Evolutionary conservation across 2,329 filamentous ascomycete genomes (phyloP), one percentile per base, ranked within the genome.

Genomic region (Pyrenochaeta sp.): DNA sequence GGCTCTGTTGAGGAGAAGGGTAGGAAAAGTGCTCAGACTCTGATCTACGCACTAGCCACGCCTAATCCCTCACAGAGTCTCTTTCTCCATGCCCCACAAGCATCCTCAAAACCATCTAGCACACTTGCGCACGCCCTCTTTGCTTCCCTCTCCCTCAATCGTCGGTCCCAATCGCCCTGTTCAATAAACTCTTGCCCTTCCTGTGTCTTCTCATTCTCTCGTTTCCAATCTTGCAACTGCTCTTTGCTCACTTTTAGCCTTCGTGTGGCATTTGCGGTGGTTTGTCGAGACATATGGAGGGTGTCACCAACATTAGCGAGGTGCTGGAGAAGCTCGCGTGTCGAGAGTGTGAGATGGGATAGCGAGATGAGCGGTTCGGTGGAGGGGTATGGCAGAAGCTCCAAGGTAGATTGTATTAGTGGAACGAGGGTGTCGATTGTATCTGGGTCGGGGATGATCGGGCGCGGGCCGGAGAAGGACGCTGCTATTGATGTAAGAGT

Each of bases 231-330:
- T 1, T 88, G 86, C 1, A 98, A 89, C 56, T 96, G 86, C 72
- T 96, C 93, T 65, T 89, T 90, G 6, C 91, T 92, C 31, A 87
- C 90, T 63, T 90, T 89, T 45, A 99, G 79, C 39, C 92, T 85
- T 49, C 95, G 83, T 2, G 89, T 88, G 1, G 94, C 95, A 9
- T 90, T 89, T 2, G 87, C 90, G 0, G 91, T 95, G 1, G 91
- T 90, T 76, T 98, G 94, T 11, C 92, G 88, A 29, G 90, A 92
- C 89, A 98, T 97, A 76, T 98, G 94, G 30, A 99, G 82, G 3
- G 91, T 93, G 73, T 99, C 95, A 6, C 91, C 92, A 4, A 99
- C 82, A 62, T 92, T 90, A 64, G 91, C 92, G 41, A 99, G 84
- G 6, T 91, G 91, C 67, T 91, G 85, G 7, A 94, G 82, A 3